These are phyloP conservation scores for Starmerella bombi DNA, from an alignment of 805 yeast genomes.

Conservation along the genomic window DNA sequence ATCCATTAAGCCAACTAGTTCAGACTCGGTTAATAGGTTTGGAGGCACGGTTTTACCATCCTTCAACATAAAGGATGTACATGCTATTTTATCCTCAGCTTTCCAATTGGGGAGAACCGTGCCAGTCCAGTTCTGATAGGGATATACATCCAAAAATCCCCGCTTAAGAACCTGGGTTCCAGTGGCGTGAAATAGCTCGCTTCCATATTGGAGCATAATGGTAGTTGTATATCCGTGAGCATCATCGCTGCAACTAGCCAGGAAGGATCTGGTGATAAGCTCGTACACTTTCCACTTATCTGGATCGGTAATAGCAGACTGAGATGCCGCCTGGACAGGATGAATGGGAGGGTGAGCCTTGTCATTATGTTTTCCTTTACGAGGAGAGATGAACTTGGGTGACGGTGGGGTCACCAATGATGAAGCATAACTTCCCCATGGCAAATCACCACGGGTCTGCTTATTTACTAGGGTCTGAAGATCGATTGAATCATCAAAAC, in stretches of 20 bases:
- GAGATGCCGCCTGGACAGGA: conserved; percentile 40
- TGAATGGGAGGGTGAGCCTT: conserved; percentile 98
- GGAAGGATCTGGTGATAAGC: conserved; percentile 68
- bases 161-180: conserved; percentile 62
- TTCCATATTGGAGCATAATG: conserved; percentile 60
- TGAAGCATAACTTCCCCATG: conserved; percentile 66
- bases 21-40: conserved; percentile 74
- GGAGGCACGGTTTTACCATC: conserved; percentile 79
- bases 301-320: conserved; percentile 22
- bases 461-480: conserved; percentile 45
- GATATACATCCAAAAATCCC: conserved; percentile 71
- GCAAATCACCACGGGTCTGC: conserved; percentile 32
- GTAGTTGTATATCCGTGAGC: conserved; percentile 65
- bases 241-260: conserved; percentile 86
- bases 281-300: conserved; percentile 63
- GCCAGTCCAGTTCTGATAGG: conserved; percentile 63
- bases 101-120: conserved; percentile 50
- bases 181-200: conserved; percentile 55
- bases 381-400: conserved; percentile 47
- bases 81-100: conserved; percentile 42
- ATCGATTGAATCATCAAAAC: conserved; percentile 66
- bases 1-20: conserved; percentile 86
- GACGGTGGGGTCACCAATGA: conserved; percentile 26
- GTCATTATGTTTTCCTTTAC: conserved; percentile 76
- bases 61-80: conserved; percentile 45